Conservation (phyloP, 2,329 filamentous ascomycete genomes). For the Fusarium denticulatum region DNA sequence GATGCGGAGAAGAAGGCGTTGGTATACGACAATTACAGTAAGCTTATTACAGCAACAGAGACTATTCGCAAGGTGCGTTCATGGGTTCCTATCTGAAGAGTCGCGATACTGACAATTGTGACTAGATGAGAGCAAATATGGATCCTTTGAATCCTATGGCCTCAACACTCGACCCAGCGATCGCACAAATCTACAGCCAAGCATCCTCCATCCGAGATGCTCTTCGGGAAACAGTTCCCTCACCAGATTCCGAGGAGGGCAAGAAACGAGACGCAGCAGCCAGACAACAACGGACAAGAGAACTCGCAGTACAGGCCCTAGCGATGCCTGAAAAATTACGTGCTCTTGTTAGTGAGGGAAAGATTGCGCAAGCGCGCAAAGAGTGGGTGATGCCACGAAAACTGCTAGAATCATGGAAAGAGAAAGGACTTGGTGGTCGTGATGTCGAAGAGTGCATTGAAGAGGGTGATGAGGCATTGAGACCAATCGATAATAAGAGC, state of each 20-base stretch:
- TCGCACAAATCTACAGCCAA: constrained; percentile 76
- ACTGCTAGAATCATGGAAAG: constrained; percentile 64
- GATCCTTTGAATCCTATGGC: constrained; percentile 80
- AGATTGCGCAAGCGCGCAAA: constrained; percentile 66
- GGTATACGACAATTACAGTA: constrained; percentile 98
- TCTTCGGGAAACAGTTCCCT: constrained; percentile 58
- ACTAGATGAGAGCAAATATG: constrained; percentile 82
- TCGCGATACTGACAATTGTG: not conserved
- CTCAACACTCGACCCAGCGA: constrained; percentile 76
- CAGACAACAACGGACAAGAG: constrained; percentile 55
- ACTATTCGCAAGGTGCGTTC: constrained; percentile 79
- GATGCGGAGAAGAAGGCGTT: constrained; percentile 97
- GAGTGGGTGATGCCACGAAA: constrained; percentile 65
- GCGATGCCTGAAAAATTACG: constrained; percentile 69
- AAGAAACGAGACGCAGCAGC: constrained; percentile 48
- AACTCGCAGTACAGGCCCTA: constrained; percentile 71
- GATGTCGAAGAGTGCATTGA: constrained; percentile 65
- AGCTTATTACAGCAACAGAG: constrained; percentile 94
- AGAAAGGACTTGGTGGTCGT: constrained; percentile 62
- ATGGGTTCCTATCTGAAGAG: too few relatives aligned
- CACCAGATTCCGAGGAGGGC: constrained; percentile 55
- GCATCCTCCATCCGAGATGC: constrained; percentile 64
- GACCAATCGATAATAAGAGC: constrained; percentile 27
- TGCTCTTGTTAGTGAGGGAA: constrained; percentile 67
- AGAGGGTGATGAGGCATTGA: constrained; percentile 63